These are phyloP conservation scores for Penicillium nordicum DNA, from an alignment of 2,329 filamentous ascomycete species.

Conservation along the genomic window DNA sequence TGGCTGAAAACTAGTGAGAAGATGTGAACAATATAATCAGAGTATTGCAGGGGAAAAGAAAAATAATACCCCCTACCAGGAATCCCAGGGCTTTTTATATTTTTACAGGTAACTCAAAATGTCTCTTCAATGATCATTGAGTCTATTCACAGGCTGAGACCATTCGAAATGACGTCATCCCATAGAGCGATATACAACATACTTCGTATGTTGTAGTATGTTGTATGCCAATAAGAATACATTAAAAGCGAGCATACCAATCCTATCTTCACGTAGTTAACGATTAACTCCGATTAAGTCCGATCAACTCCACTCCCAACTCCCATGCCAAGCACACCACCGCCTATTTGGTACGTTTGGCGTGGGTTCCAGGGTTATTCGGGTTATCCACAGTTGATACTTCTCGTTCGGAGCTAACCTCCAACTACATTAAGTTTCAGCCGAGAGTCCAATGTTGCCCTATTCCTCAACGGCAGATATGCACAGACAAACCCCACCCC, in stretches of 20 bases:
- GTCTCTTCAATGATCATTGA: neutral
- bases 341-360: no score
- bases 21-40: neutral
- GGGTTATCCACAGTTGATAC: no score
- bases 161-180: neutral
- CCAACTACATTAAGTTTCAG: no score
- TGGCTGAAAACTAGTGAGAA: neutral
- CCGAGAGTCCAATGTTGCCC: neutral
- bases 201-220: neutral
- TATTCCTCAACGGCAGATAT: constrained; percentile 16
- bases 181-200: no score
- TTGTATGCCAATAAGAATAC: neutral
- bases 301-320: neutral
- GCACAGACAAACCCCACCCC: constrained; percentile 27
- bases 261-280: neutral
- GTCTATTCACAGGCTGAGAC: neutral
- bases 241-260: constrained; percentile 12
- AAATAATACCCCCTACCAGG: neutral
- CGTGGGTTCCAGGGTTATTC: no score
- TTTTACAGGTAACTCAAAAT: neutral
- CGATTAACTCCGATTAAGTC: constrained; percentile 1
- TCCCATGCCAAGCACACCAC: no score
- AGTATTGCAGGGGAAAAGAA: neutral
- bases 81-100: constrained; percentile 3
- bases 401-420: no score